These are phyloP conservation scores for Prunus armeniaca DNA, from an alignment of 306 rosid genomes.

Conservation along the genomic window DNA sequence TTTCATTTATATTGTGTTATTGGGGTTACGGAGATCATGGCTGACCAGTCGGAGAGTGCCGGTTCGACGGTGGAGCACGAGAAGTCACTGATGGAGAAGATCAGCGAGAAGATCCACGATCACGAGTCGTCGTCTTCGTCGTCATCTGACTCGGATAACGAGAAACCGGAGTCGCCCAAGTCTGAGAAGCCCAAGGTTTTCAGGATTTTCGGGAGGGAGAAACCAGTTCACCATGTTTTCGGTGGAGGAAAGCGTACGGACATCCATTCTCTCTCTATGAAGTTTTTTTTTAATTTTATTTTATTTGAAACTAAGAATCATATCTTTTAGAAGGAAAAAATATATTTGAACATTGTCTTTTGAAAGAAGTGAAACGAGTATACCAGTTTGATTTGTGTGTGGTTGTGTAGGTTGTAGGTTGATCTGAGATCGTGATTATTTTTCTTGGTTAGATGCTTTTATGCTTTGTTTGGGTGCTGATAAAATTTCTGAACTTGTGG, in stretches of 20 bases:
- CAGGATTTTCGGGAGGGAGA: slow-evolving; percentile 80
- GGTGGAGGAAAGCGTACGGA: slow-evolving; percentile 88
- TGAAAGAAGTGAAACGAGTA: no score
- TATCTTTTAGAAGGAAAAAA: not conserved
- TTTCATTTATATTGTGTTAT: not conserved
- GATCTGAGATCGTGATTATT: not conserved
- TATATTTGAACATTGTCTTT: no score
- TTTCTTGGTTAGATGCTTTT: not conserved
- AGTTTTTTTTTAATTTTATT: not conserved
- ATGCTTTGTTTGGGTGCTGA: not conserved
- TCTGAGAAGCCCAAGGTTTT: slow-evolving; percentile 48
- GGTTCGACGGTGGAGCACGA: slow-evolving; percentile 32
- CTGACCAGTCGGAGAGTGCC: slow-evolving; percentile 53
- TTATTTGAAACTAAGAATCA: not conserved
- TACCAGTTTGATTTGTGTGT: not conserved
- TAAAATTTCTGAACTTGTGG: not conserved
- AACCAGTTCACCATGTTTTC: slow-evolving; percentile 64
- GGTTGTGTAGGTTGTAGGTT: not conserved
- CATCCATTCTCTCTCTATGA: not conserved
- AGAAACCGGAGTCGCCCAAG: slow-evolving; percentile 31
- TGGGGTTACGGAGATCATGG: slow-evolving; percentile 39
- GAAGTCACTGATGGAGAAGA: slow-evolving; percentile 55
- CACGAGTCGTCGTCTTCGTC: slow-evolving; percentile 53
- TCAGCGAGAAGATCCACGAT: slow-evolving; percentile 59
- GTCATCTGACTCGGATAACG: slow-evolving; percentile 53